phyloP scores from a whole-genome alignment of 2,329 filamentous ascomycete genomes.

The Fonsecaea monophora region DNA sequence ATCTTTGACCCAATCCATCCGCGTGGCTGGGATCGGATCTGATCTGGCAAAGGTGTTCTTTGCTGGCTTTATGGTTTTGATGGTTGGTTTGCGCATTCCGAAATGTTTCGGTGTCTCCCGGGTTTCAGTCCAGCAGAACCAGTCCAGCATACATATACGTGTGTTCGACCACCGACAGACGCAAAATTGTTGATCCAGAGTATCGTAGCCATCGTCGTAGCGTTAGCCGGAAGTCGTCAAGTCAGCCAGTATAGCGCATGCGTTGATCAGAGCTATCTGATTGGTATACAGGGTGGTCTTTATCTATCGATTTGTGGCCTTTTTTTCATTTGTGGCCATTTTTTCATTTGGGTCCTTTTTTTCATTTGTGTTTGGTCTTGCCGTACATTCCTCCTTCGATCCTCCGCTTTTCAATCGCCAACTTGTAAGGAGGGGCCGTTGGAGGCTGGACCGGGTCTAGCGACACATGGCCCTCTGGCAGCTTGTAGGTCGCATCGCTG shows the following conservation, averaged over 20 bases:
- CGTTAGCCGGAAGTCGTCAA: neutral
- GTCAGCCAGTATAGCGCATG: neutral
- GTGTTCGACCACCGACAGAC: neutral
- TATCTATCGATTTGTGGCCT: neutral
- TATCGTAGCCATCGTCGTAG: neutral
- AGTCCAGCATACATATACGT: neutral
- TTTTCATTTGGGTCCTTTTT: neutral
- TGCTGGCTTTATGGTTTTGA: neutral
- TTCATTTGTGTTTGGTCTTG: constrained; percentile 62
- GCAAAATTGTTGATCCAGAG: neutral
- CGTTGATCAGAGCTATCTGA: neutral
- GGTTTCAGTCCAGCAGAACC: neutral
- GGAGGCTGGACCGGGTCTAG: constrained; percentile 93
- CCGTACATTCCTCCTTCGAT: constrained; percentile 77
- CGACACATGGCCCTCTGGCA: constrained; percentile 84
- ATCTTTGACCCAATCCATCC: neutral
- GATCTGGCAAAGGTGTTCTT: neutral
- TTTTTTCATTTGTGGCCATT: too few species aligned
- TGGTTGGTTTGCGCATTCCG: neutral
- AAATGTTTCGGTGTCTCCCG: neutral
- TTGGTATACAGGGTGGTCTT: neutral
- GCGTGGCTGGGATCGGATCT: neutral
- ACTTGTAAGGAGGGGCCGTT: constrained; percentile 93
- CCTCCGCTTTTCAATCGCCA: constrained; percentile 83
- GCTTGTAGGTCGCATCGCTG: constrained; percentile 86